Evolutionary conservation across 352 stramenopile species (phyloP).

Genomic region (Phytopythium kandeliae): DNA sequence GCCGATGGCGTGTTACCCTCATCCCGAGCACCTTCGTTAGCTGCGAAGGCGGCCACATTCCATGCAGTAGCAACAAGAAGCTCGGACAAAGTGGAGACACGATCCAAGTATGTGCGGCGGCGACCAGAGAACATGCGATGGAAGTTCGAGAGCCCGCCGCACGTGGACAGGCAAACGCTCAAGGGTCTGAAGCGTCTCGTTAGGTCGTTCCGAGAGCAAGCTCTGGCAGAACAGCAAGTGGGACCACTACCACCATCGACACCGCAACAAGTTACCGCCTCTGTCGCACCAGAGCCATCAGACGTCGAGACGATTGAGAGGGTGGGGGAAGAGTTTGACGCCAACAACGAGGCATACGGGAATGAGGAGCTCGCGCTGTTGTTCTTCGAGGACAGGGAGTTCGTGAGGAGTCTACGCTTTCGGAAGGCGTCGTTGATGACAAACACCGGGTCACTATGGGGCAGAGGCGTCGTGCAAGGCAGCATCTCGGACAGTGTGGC

Average conservation of each 20-base stretch:
- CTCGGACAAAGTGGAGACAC: constrained; percentile 2
- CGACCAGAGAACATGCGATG: constrained; percentile 64
- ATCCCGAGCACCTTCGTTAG: background rate
- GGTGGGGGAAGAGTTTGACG: constrained; percentile 8
- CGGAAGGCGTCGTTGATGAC: constrained; percentile 60
- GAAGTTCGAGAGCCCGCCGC: constrained; percentile 56
- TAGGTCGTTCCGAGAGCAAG: background rate
- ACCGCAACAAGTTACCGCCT: background rate
- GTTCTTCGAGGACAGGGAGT: constrained; percentile 63
- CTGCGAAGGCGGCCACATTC: too few species aligned
- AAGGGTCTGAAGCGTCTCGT: constrained; percentile 12
- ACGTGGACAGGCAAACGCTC: constrained; percentile 41
- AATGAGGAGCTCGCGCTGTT: constrained; percentile 52
- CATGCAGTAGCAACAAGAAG: background rate
- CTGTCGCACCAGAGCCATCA: constrained; percentile 11
- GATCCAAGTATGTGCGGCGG: constrained; percentile 45
- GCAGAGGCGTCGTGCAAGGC: constrained; percentile 71
- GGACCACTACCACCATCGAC: background rate
- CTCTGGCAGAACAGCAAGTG: background rate
- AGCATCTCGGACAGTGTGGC: constrained; percentile 83
- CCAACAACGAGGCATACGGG: constrained; percentile 20
- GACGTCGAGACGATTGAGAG: constrained; percentile 15
- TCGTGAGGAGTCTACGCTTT: constrained; percentile 65
- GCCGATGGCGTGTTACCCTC: too few species aligned
- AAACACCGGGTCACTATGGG: constrained; percentile 91